Conservation (phyloP, 2,329 filamentous ascomycete species). For the Fusarium marasasianum region DNA sequence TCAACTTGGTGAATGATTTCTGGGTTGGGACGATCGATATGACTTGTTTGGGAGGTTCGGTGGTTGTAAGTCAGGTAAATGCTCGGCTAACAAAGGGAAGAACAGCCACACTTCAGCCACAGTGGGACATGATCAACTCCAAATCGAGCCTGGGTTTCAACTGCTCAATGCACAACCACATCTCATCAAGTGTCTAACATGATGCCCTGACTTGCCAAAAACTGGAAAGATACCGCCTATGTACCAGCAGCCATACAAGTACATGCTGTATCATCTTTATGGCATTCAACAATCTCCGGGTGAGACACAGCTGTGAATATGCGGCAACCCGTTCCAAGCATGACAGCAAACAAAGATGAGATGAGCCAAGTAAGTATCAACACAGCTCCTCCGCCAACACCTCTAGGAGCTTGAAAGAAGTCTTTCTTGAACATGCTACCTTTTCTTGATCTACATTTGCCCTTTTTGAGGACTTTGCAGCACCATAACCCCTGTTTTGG, state of each 20-base stretch:
- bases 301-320: conserved; percentile 19
- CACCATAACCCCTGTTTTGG: background rate
- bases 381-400: conserved; percentile 22
- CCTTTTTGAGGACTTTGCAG: background rate
- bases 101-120: conserved; percentile 40
- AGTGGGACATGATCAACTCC: conserved; percentile 42
- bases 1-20: no score
- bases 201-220: conserved; percentile 26
- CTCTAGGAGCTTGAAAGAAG: conserved; percentile 35
- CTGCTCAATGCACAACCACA: conserved; percentile 37
- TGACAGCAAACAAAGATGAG: conserved; percentile 27
- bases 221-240: conserved; percentile 14
- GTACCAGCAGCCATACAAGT: background rate
- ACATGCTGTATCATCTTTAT: background rate
- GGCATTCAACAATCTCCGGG: background rate
- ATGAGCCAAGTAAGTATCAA: conserved; percentile 33
- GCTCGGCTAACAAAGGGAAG: conserved; percentile 34
- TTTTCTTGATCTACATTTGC: background rate
- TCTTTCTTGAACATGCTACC: conserved; percentile 10
- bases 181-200: conserved; percentile 25
- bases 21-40: no score
- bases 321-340: conserved; percentile 30
- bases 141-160: conserved; percentile 39
- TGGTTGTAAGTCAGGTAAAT: conserved; percentile 34
- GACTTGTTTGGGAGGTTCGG: no score